Evolutionary conservation across 495 filamentous ascomycete species (phyloP), one percentile per base, ranked within the genome.

Genomic region (Schizothecium vesticola): DNA sequence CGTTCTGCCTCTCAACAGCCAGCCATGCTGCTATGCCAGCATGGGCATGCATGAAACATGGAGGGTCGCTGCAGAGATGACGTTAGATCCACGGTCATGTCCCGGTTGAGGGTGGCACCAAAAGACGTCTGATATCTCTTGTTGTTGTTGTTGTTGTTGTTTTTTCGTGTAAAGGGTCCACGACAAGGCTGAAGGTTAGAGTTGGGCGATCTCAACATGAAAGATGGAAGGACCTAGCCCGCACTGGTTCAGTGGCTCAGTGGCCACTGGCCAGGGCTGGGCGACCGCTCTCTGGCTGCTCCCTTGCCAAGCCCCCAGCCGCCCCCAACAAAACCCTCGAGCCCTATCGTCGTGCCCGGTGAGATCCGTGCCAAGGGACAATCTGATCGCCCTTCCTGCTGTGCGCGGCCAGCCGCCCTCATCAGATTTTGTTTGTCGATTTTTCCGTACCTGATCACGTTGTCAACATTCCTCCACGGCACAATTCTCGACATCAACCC

Each of bases 361-460:
- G 43, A 51, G 43, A n/a, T 51, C 43, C 43, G 43, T n/a, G 43
- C 43, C 43, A 51, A 64, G 61, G 61, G 43, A 64, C 25, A 51
- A 64, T 13, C 10, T 64, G 33, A 23, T 55, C 3, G 29, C 61
- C 61, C 61, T 55, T n/a, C 29, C n/a, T 23, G 16, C 19, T 31
- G 19, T 63, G 61, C 25, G 5, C 13, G 22, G 61, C 12, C 43
- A 51, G 16, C 19, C 57, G 16, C 19, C 57, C 65, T 67, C 33
- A 26, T 12, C 22, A 59, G 26, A 21, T 57, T 33, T 65, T 31
- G 29, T 62, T 62, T 13, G 23, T 55, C 13, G 25, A 67, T 29
- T 59, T 62, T 66, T 63, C 60, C 65, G 59, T 29, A 57, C n/a
- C n/a, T n/a, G n/a, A 73, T 73, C 71, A 71, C 71, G 71, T 70